Evolutionary conservation across 179 eudicot species (phyloP), one percentile per base, ranked within the genome.

Genomic region (Beta lomatogona): DNA sequence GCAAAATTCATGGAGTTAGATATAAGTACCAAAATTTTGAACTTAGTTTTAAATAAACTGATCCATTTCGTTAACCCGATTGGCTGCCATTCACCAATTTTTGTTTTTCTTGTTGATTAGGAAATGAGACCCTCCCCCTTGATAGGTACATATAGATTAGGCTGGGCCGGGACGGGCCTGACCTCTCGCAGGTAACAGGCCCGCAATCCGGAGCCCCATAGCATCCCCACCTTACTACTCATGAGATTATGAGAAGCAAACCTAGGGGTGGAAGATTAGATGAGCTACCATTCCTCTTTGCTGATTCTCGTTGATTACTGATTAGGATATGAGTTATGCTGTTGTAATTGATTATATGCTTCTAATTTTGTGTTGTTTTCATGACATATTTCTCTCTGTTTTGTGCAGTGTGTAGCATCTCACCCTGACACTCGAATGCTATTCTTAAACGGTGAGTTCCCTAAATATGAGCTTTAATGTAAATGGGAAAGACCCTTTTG

Each of bases 361-460:
- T 61, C 44, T 50, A 6, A 7, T 52, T 52, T 22, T 63, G 61
- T 70, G 63, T 46, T 64, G 58, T 57, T 70, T 45, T 75, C 31
- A 45, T 41, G 65, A 60, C 73, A 25, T 65, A 21, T 52, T 31
- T 75, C 31, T 78, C 14, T 66, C 65, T 72, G 68, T 61, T 67
- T 86, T 86, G 80, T 89, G 89, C 94, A 95, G 98, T 95, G 98
- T 80, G 98, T 95, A 60, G 98, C 98, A 79, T 95, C 98, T 25
- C 98, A 95, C 76, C 91, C 91, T 13, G 98, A 92, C 79, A 95
- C 98, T 19, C 91, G 98, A 86, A 91, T 90, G 97, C 76, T 82
- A 46, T 92, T 95, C 80, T 87, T 95, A 78, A 92, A 90, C 85
- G 98, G 98, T 95, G 86, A 86, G 87, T 79, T 80, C 76, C 77